These are phyloP conservation scores for Kodamaea sp. DNA, from an alignment of 1,139 yeast genomes.

Conservation along the genomic window DNA sequence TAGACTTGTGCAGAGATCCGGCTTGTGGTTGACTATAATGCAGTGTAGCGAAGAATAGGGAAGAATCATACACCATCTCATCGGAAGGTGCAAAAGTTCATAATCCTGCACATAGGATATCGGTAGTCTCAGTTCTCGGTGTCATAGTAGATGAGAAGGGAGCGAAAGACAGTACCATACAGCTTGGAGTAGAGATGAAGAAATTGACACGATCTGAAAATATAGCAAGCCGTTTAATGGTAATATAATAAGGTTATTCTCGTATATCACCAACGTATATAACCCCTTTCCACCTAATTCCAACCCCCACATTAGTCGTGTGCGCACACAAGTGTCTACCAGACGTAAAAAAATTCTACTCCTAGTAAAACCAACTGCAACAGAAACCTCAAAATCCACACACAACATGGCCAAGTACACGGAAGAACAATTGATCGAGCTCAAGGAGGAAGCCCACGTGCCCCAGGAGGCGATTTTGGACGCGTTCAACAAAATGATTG, in stretches of 20 bases:
- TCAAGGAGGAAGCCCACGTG: conserved; percentile 56
- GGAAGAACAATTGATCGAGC: conserved; percentile 64
- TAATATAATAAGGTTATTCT: too few species aligned
- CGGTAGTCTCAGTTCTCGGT: too few species aligned
- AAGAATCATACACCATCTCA: conserved; percentile 7
- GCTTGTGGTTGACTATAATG: too few species aligned
- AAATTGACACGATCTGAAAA: too few species aligned
- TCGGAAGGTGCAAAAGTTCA: conserved; percentile 3
- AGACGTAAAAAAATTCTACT: conserved; percentile 2
- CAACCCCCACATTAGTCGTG: conserved; percentile 15
- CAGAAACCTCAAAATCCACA: conserved; percentile 6
- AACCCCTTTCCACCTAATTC: too few species aligned
- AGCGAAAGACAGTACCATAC: too few species aligned
- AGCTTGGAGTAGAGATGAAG: too few species aligned
- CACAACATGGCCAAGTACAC: conserved; percentile 59
- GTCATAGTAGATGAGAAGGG: too few species aligned
- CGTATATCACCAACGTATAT: too few species aligned
- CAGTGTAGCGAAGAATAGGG: too few species aligned
- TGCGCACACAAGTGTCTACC: conserved; percentile 4
- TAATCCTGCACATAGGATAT: conserved; percentile 6
- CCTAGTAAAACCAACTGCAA: conserved; percentile 6
- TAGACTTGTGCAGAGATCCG: too few species aligned
- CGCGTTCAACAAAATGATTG: conserved; percentile 66
- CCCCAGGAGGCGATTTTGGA: conserved; percentile 65
- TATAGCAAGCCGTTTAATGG: too few species aligned